Base-by-base conservation (phyloP, 805 yeast species). In the Suhomyces faveliae region DNA sequence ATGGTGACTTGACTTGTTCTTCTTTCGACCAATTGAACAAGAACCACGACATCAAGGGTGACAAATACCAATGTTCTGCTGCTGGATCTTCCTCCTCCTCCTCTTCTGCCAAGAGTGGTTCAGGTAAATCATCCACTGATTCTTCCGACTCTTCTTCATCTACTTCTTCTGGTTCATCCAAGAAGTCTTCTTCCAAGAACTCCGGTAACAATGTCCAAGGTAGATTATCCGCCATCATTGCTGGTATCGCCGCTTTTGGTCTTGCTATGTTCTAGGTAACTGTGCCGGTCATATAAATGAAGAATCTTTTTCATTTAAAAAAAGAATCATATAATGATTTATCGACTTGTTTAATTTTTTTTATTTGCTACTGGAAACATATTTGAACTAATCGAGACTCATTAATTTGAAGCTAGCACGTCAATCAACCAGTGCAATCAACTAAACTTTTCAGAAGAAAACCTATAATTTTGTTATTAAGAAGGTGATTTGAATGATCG, bases 31-130 rank as follows among this genome's bases (percentile, higher is more conserved):
- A 70, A 47, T 80, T 89, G 66, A 84, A 88, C 79, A 70, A 74
- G 63, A 77, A 79, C 61, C 95, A 96, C 73, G 87, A 79, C 67
- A 84, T 94, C 71, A 89, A 84, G 76, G 99, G 99, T 81, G 89
- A 89, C 77, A 76, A 82, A 61, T 91, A 82, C 77, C 78, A 71
- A 61, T 87, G 95, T 77, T 77, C 78, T 59, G 87, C 84, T 70
- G 84, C 83, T 56, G 59, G 69, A 43, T 60, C 74, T 48, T 63
- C 77, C 49, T 62, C 79, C 46, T 70, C 78, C 40, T 65, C 75
- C 43, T 66, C 80, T 38, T 59, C 77, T 41, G 63, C 81, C 47
- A 68, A 68, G 65, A 62, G 63, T 45, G 48, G 70, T 44, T 50
- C 62, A 29, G 49, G 71, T 35, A 48, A 69, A 39, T 48, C 68